phyloP scores from a whole-genome alignment of 1,284 basidiomycete genomes.

The Hemileia vastatrix region DNA sequence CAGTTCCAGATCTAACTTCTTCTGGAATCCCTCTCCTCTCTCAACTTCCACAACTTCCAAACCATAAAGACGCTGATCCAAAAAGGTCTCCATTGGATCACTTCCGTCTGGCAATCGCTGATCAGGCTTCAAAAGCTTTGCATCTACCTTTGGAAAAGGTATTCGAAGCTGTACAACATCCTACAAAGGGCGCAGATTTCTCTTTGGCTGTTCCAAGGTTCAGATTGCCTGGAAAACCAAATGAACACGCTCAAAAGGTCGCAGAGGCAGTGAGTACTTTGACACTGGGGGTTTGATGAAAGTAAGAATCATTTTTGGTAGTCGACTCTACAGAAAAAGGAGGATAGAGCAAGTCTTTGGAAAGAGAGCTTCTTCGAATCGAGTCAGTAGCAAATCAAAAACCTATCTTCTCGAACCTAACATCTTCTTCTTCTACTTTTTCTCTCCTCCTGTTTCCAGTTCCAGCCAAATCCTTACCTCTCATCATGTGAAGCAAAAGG shows the following conservation, averaged over 20 bases:
- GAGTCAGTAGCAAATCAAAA: too few relatives aligned
- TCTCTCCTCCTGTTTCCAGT: too few relatives aligned
- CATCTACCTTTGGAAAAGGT: conserved; percentile 62
- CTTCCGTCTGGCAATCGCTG: conserved; percentile 74
- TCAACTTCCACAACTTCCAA: conserved; percentile 34
- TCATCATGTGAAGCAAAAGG: conserved; percentile 58
- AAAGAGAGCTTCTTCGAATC: too few relatives aligned
- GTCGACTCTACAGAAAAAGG: too few relatives aligned
- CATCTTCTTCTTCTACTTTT: too few relatives aligned
- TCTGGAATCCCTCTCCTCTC: conserved; percentile 49
- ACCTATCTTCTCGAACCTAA: too few relatives aligned
- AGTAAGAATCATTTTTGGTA: too few relatives aligned
- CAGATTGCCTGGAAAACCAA: conserved; percentile 70
- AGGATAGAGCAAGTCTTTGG: too few relatives aligned
- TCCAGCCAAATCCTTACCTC: conserved; percentile 49
- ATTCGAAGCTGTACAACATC: conserved; percentile 74
- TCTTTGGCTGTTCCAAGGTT: conserved; percentile 84
- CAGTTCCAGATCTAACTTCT: conserved; percentile 3
- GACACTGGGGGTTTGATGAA: too few relatives aligned
- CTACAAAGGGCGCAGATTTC: conserved; percentile 85
- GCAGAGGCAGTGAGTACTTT: conserved; percentile 55
- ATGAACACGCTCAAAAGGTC: conserved; percentile 66
- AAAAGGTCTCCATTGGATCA: conserved; percentile 64
- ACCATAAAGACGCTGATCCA: conserved; percentile 52
- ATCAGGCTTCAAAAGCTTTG: conserved; percentile 61